Evolutionary conservation across 1,284 basidiomycete species (phyloP).

Genomic region (Trametes hirsuta): DNA sequence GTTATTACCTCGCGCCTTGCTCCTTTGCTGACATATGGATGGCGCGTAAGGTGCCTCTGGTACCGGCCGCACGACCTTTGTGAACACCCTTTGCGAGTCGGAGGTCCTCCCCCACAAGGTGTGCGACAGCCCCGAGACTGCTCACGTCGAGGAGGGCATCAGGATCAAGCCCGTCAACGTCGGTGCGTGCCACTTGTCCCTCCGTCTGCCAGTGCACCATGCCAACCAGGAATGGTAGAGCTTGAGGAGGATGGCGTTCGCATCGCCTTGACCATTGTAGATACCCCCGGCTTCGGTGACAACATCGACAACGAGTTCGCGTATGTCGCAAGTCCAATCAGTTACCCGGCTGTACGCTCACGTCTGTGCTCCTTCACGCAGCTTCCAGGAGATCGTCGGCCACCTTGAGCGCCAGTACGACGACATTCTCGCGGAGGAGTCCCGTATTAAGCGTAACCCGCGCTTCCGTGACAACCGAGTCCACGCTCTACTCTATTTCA

Average conservation of each 20-base stretch:
- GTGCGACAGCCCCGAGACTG: conserved; percentile 84
- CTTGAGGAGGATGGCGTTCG: conserved; percentile 98
- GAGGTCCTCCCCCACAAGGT: conserved; percentile 88
- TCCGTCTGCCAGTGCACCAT: neutral
- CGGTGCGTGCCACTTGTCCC: conserved; percentile 56
- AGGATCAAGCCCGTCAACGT: conserved; percentile 96
- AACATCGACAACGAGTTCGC: conserved; percentile 99
- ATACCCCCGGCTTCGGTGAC: conserved; percentile 98
- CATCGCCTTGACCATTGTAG: conserved; percentile 97
- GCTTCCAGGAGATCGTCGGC: conserved; percentile 95
- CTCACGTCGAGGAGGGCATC: conserved; percentile 94
- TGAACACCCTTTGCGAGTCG: conserved; percentile 97
- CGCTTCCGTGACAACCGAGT: conserved; percentile 98
- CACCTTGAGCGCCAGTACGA: conserved; percentile 99
- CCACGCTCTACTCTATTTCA: conserved; percentile 97
- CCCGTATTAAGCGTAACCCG: conserved; percentile 99
- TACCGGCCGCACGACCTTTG: conserved; percentile 95
- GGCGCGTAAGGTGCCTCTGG: conserved; percentile 82
- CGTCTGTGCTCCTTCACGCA: conserved; percentile 35
- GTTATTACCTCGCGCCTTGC: neutral
- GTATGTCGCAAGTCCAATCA: conserved; percentile 54
- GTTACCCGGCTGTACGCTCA: neutral
- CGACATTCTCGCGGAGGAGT: conserved; percentile 98
- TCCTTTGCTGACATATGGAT: conserved; percentile 10
- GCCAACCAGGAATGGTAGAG: conserved; percentile 53